Evolutionary conservation across 176 grass and related monocot species (phyloP), one percentile per base, ranked within the genome.

Genomic region (Triticum turgidum): DNA sequence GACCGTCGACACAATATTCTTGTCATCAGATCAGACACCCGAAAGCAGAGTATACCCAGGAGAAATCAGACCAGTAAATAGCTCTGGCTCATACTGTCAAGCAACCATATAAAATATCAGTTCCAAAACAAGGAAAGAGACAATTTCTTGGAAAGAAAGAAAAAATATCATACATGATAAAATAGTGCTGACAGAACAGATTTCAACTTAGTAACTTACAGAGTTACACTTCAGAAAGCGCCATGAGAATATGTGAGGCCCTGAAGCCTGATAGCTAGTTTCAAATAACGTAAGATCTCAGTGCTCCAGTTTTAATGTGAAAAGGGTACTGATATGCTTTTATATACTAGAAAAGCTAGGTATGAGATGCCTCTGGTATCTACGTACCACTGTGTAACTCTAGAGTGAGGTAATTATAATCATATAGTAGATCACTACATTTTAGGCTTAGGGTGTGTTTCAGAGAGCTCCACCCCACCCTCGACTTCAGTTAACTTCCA

Each of bases 1-100:
- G 29, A 95, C 93, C 44, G 93, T 95, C 5, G 93, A 95, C 29
- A 95, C 93, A 65, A 95, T 95, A 66, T 95, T 95, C 88, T 88
- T 95, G 67, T 27, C 65, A 78, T 35, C 45, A 87, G 66, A 62
- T 52, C 71, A 86, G 70, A 49, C 27, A 24, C 42, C 41, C 56
- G 25, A 86, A 42, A 70, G 21, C 29, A 8, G 34, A 42, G 71
- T 32, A 44, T 24, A 71, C 2, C 24, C 15, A 45, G 34, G 12
- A 61, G 13, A 95, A 42, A 98, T 98, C 62, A 95, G 39, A 3
- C 93, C 96, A 78, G 93, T 93, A 75, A 98, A 98, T 18, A 98
- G 88, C 74, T 94, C 89, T 69, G 87, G 89, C 63, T 94, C 89
- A 79, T 94, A 94, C 92, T 94, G 67, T 66, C n/a, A 34, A 37